Base-by-base conservation (phyloP, 2,329 filamentous ascomycete species). In the Colletotrichum spinosum region DNA sequence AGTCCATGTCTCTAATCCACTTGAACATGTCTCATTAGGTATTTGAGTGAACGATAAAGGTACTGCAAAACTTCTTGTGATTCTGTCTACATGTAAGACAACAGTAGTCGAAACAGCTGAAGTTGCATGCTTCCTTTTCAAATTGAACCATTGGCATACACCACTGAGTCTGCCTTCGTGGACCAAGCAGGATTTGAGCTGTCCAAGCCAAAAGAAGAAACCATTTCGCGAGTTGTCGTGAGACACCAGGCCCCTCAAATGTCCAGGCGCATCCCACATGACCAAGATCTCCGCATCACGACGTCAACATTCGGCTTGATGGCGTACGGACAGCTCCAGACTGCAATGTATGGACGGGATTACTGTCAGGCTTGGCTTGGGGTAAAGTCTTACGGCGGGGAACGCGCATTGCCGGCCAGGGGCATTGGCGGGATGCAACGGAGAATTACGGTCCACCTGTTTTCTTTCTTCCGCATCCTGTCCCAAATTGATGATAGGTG, bases 361-460 rank as follows among this genome's bases (percentile, higher is more conserved):
- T 59, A 51, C 10, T 60, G 4, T 2, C 6, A 1, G 5, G 12
- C n/a, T 13, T 11, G 2, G 13, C 5, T 38, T n/a, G 6, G 50
- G 49, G 50, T 35, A 50, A 9, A 12, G 25, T 8, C 10, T 17
- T 9, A 38, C 44, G 44, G 44, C 15, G 38, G 39, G 4, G 25
- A 39, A 3, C 13, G 25, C n/a, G 35, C 45, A 61, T 51, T n/a
- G 7, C 48, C 33, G 13, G 12, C n/a, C 17, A 13, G 12, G 45
- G 37, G 46, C 38, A 10, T 38, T 38, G 35, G 35, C 33, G 42
- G 13, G 7, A 45, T 2, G 35, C 12, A 11, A 39, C 59, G 64
- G 58, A 42, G 41, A 62, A 66, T 62, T 58, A 50, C 13, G 48
- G 49, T 62, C 63, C 58, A 66, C 63, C 48, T 57, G 35, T 62